A percentile compares a stretch with the other conserved stretches of the same genome.
These are phyloP conservation scores for Colletotrichum camelliae DNA, from an alignment of 2,329 filamentous ascomycete genomes.

Conservation along the genomic window DNA sequence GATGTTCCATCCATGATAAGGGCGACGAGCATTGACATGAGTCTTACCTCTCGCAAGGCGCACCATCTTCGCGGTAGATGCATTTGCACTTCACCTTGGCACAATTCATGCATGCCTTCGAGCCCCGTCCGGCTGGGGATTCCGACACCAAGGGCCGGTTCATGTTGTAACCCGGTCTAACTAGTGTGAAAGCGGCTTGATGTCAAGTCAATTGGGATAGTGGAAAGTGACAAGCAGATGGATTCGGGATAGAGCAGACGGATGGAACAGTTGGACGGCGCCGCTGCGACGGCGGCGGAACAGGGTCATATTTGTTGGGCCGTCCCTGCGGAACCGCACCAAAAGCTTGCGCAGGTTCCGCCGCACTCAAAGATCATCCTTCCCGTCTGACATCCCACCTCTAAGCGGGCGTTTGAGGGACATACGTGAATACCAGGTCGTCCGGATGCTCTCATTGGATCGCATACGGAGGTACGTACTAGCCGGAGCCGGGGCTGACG, in stretches of 20 bases:
- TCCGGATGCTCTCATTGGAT: not conserved
- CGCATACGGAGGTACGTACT: not conserved
- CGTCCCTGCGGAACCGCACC: not conserved
- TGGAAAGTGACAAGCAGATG: not conserved
- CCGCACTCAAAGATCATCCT: not conserved
- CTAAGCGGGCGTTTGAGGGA: not conserved
- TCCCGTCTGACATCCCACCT: not conserved
- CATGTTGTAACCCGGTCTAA: not conserved
- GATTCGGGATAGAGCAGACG: rapidly evolving
- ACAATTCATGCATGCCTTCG: not conserved
- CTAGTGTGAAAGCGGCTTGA: not conserved
- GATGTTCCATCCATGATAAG: rapidly evolving
- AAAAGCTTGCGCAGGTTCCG: not conserved
- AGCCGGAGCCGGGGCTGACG: not conserved
- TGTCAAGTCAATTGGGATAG: rapidly evolving
- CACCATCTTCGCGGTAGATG: not conserved
- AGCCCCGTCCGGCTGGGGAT: not conserved
- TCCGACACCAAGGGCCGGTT: not conserved
- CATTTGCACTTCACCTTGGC: not conserved
- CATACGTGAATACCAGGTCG: not conserved
- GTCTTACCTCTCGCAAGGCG: not conserved
- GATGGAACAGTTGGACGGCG: not conserved
- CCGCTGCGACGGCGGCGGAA: not conserved
- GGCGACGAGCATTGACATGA: rapidly evolving
- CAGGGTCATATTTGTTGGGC: not conserved